Percentiles rank a stretch among this genome's conserved stretches.
Conservation (phyloP, 208 protist genomes). For the Wallacemonas sp. region DNA sequence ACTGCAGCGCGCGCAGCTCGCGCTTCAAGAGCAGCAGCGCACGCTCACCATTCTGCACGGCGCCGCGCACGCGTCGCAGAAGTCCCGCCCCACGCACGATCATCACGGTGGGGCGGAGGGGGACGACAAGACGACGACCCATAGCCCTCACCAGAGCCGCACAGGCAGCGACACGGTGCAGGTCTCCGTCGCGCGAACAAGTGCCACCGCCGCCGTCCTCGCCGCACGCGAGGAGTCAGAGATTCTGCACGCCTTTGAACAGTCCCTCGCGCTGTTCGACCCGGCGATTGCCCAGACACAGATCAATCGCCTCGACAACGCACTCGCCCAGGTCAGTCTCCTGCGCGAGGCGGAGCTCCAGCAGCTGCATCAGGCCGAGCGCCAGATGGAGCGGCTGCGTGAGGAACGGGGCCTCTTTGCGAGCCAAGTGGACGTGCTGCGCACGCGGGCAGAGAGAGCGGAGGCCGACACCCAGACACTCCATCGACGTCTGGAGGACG, state of each 20-base stretch:
- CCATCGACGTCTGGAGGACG: conserved; percentile 19
- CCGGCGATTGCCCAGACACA: conserved; percentile 76
- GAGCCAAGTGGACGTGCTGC: conserved; percentile 37
- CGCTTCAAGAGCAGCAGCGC: conserved; percentile 60
- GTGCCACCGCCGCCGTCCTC: conserved; percentile 44
- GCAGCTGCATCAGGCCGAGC: conserved; percentile 38
- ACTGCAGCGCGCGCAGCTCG: conserved; percentile 75
- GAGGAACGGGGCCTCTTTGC: conserved; percentile 37
- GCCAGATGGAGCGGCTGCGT: conserved; percentile 41
- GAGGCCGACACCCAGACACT: conserved; percentile 31
- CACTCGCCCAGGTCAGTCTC: conserved; percentile 74
- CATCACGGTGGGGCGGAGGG: background rate
- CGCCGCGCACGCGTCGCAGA: background rate
- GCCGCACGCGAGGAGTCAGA: conserved; percentile 46
- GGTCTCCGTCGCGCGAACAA: conserved; percentile 12
- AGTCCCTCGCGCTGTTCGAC: conserved; percentile 64
- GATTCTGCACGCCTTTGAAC: conserved; percentile 38
- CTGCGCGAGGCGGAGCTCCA: conserved; percentile 75
- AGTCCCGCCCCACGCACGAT: no score
- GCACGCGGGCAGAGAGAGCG: conserved; percentile 19
- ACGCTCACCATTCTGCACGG: conserved; percentile 49
- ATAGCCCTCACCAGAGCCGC: no score
- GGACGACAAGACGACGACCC: no score
- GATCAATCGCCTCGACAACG: conserved; percentile 81
- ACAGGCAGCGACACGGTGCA: conserved; percentile 7